phyloP scores from a whole-genome alignment of 2,329 filamentous ascomycete genomes.

The Diplodia mutila region DNA sequence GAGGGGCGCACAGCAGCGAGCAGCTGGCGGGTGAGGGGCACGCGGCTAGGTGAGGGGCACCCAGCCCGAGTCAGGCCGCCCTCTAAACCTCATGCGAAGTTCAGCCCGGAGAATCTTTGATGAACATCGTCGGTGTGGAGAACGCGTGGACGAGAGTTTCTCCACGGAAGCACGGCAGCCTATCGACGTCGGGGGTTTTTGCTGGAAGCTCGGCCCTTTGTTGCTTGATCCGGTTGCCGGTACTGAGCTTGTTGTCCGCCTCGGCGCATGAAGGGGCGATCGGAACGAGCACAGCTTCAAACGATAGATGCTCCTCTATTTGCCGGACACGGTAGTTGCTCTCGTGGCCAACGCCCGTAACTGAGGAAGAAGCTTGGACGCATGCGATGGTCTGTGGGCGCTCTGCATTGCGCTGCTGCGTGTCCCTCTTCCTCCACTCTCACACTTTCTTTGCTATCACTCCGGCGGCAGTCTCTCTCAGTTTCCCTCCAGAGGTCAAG shows the following conservation, averaged over 20 bases:
- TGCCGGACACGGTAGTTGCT: not conserved
- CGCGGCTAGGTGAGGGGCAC: not conserved
- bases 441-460: not conserved
- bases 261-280: not conserved
- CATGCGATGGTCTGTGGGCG: not conserved
- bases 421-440: not conserved
- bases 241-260: too few relatives aligned
- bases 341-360: not conserved
- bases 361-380: not conserved
- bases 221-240: too few relatives aligned
- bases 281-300: not conserved
- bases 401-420: not conserved
- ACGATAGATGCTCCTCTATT: not conserved
- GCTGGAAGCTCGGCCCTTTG: not conserved
- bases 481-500: not conserved
- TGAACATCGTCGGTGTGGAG: conserved; percentile 19
- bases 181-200: conserved; percentile 1
- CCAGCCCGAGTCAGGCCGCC: not conserved
- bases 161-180: conserved; percentile 5
- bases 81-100: not conserved
- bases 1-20: not conserved
- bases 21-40: not conserved
- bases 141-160: not conserved
- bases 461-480: not conserved
- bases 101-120: not conserved